These are phyloP conservation scores for Lanmaoa rubissima DNA, from an alignment of 768 basidiomycete genomes.

Conservation along the genomic window DNA sequence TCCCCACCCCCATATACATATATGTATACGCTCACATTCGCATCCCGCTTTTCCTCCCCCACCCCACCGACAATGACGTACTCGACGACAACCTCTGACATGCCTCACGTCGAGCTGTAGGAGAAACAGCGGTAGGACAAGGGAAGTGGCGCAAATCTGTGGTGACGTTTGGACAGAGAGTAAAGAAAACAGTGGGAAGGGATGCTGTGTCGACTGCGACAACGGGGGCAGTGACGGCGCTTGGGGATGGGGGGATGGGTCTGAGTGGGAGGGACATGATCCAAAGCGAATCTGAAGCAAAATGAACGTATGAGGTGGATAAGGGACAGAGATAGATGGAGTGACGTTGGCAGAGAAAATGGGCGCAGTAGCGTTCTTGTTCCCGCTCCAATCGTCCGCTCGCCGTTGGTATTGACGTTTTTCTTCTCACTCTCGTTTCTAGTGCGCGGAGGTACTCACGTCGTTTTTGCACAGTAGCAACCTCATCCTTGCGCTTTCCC, in stretches of 20 bases:
- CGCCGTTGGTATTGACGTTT: not conserved
- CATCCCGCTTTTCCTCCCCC: conserved; percentile 29
- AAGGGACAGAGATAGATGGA: no score
- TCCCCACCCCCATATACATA: conserved; percentile 7
- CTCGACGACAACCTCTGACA: conserved; percentile 49
- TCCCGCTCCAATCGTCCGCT: no score
- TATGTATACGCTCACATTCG: conserved; percentile 13
- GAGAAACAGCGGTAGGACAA: conserved; percentile 29
- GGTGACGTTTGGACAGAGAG: conserved; percentile 1
- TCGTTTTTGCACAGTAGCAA: conserved; percentile 57
- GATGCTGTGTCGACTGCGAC: not conserved
- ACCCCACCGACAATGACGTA: conserved; percentile 59
- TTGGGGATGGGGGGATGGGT: no score
- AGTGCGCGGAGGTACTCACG: not conserved
- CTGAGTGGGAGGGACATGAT: no score
- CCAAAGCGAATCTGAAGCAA: no score
- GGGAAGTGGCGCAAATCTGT: not conserved
- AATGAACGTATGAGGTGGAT: no score
- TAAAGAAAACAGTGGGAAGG: conserved; percentile 4
- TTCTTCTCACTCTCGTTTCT: not conserved
- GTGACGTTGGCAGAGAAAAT: not conserved
- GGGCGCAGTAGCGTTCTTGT: not conserved
- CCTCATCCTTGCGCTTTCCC: conserved; percentile 73
- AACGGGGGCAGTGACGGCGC: not conserved
- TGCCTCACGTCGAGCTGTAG: conserved; percentile 62